These are phyloP conservation scores for Beauveria brongniartii DNA, from an alignment of 2,329 filamentous ascomycete genomes.

Conservation along the genomic window DNA sequence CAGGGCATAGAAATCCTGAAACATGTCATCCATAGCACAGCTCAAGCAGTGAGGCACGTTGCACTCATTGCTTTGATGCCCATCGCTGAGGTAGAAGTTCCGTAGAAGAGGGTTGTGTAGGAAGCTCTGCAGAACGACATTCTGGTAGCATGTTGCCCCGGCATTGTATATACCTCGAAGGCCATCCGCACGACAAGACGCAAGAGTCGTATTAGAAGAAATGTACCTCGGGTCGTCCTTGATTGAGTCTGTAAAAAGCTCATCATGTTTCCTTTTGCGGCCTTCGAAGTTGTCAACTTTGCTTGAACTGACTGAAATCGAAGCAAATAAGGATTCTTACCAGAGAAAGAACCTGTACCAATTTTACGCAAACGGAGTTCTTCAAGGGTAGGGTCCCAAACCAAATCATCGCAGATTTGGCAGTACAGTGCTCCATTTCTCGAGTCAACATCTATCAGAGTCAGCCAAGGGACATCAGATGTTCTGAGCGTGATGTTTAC, in stretches of 20 bases:
- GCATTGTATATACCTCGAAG: conserved; percentile 93
- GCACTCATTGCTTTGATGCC: conserved; percentile 74
- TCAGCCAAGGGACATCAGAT: conserved; percentile 18
- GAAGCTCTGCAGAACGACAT: conserved; percentile 87
- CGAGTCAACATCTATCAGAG: conserved; percentile 62
- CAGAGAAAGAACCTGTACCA: conserved; percentile 56
- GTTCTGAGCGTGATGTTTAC: conserved; percentile 31
- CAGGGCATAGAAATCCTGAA: conserved; percentile 60
- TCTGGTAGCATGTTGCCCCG: conserved; percentile 98
- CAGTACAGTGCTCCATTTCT: conserved; percentile 68
- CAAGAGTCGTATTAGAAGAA: conserved; percentile 65
- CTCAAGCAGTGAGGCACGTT: conserved; percentile 53
- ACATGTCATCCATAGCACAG: conserved; percentile 66
- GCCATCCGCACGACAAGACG: conserved; percentile 79
- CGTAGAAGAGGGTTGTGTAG: conserved; percentile 88
- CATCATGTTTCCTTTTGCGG: conserved; percentile 70
- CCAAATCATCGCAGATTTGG: conserved; percentile 72
- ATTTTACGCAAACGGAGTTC: conserved; percentile 64
- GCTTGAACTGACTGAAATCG: background rate
- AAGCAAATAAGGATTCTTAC: conserved; percentile 34
- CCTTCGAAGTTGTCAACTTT: conserved; percentile 26
- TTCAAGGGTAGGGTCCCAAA: conserved; percentile 76
- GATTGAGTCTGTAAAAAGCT: conserved; percentile 54
- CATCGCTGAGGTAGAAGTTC: conserved; percentile 87
- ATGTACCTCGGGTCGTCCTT: conserved; percentile 73